Base-by-base conservation (phyloP, 345 rosid genomes). In the Pistacia integerrima region DNA sequence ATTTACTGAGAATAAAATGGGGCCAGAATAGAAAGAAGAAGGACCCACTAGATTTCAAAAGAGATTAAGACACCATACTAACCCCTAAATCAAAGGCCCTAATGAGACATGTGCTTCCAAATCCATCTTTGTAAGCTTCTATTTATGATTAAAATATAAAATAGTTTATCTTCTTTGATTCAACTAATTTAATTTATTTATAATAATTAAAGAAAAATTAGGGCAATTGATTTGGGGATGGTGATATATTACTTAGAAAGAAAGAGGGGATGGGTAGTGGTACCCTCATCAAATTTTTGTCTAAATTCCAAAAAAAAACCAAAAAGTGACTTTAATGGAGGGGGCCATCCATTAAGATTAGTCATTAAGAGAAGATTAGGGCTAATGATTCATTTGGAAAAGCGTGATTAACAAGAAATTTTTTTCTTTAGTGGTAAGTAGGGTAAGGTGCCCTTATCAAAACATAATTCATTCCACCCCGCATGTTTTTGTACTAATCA, bases 301-400 rank as follows among this genome's bases (percentile, higher is more conserved):
- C 83, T 52, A 75, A 72, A 75, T 54, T 70, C 69, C 62, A 76
- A 75, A 58, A 35, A 77, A 52, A 28, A 66, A 63, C n/a, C 25
- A 70, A 52, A 46, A 58, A 80, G 85, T 82, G 79, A 81, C 88
- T 84, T 85, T 80, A 76, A 78, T 80, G 84, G 82, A 76, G 81
- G 86, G 86, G 88, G 82, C 88, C 90, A 83, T 71, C 67, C 70
- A 73, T 66, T 33, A 73, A 78, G 55, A 81, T 84, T 82, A 83
- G 82, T 79, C 84, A 87, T 82, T 86, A 86, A 87, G 82, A 69
- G 78, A 83, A 66, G 86, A 86, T 89, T 85, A 84, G 81, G 64
- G 66, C 51, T 72, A 85, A 87, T 82, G 83, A 84, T 87, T 86
- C 67, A 75, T 48, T 67, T 55, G 63, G 82, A 81, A 75, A 54